Percentiles rank a stretch among this genome's conserved stretches.
phyloP scores from a whole-genome alignment of 306 rosid species.

The Dalbergia cultrata region DNA sequence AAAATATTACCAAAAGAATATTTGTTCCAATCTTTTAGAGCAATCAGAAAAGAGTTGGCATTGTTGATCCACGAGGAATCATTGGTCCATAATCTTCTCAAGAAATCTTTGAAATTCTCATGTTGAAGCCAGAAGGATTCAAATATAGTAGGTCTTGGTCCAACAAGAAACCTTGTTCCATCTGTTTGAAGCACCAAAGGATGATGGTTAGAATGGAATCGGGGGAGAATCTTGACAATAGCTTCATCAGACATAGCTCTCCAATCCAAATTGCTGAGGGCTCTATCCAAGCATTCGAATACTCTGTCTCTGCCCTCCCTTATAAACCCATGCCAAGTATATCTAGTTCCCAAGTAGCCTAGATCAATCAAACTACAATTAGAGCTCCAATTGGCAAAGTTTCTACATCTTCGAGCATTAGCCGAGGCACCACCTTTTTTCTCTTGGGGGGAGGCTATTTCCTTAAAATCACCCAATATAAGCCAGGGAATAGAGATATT shows the following conservation, averaged over 20 bases:
- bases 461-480: background rate
- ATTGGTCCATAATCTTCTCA: no score
- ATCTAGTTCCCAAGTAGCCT: background rate
- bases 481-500: no score
- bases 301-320: background rate
- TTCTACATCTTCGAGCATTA: fast-evolving
- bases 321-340: background rate
- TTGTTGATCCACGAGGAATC: fast-evolving
- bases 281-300: background rate
- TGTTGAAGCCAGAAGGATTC: no score
- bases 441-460: background rate
- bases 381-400: background rate
- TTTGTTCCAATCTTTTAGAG: no score
- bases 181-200: background rate
- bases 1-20: no score
- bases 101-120: no score
- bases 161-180: background rate
- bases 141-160: no score
- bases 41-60: no score
- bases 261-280: background rate
- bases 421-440: background rate
- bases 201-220: background rate
- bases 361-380: background rate
- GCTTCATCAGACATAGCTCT: background rate
- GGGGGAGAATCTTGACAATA: background rate